Conservation (phyloP, 2,329 filamentous ascomycete species). For the Capronia americana region DNA sequence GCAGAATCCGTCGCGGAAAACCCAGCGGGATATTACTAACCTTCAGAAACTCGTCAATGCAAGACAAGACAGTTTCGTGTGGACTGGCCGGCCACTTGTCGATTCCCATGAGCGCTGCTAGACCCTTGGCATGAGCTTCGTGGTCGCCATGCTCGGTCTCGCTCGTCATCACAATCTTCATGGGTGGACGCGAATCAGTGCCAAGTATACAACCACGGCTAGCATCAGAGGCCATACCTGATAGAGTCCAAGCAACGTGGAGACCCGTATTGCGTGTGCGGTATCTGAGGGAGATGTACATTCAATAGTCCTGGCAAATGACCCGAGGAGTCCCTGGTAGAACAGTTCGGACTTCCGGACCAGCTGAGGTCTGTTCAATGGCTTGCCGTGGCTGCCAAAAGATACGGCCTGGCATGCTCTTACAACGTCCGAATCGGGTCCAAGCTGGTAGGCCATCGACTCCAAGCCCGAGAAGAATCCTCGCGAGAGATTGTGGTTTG, state of each 20-base stretch:
- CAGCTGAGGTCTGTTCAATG: slow-evolving; percentile 5
- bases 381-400: slow-evolving; percentile 5
- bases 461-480: not conserved
- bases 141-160: slow-evolving; percentile 2
- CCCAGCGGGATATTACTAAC: not conserved
- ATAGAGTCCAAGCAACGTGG: slow-evolving; percentile 1
- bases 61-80: not conserved
- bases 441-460: not conserved
- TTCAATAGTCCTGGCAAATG: slow-evolving; percentile 1
- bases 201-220: no score
- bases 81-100: not conserved
- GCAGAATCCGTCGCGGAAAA: not conserved
- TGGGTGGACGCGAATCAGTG: no score
- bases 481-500: slow-evolving; percentile 1
- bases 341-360: not conserved
- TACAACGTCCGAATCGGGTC: not conserved
- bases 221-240: not conserved
- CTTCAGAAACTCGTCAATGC: not conserved
- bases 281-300: not conserved
- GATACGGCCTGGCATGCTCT: slow-evolving; percentile 1
- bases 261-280: not conserved
- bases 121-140: slow-evolving; percentile 7
- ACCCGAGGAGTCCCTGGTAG: slow-evolving; percentile 3
- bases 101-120: not conserved
- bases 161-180: slow-evolving; percentile 1